Percentiles rank a stretch among this genome's conserved stretches.
Conservation (phyloP, 495 filamentous ascomycete species). For the Pyrenula aspistea region DNA sequence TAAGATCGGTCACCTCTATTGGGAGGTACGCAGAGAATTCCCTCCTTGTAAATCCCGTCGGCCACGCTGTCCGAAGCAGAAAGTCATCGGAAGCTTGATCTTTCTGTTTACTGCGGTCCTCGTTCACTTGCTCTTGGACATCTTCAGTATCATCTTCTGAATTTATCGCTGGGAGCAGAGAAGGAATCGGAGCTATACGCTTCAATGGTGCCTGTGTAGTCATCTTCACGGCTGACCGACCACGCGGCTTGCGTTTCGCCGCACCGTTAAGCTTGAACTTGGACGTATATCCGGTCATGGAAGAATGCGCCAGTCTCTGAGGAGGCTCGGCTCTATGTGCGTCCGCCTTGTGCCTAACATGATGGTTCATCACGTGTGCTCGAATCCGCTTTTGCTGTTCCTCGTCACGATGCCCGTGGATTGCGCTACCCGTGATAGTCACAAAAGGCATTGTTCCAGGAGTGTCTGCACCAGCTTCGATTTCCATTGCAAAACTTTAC, state of each 20-base stretch:
- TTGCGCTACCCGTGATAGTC: background rate
- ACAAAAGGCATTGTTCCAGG: too few species aligned
- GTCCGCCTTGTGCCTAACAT: background rate
- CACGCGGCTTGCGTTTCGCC: background rate
- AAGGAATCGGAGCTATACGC: too few species aligned
- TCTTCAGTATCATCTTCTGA: too few species aligned
- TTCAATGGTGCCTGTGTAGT: too few species aligned
- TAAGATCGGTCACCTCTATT: background rate
- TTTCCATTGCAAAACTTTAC: too few species aligned
- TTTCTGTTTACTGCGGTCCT: too few species aligned
- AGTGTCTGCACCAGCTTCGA: too few species aligned
- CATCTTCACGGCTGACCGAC: background rate
- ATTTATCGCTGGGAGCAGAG: too few species aligned
- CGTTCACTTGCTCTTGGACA: too few species aligned
- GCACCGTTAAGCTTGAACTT: background rate
- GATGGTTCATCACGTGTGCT: background rate
- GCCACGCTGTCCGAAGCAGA: background rate
- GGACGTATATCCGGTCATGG: background rate
- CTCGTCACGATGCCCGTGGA: background rate
- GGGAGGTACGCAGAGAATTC: background rate
- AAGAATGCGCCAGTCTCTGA: background rate
- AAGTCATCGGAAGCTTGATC: background rate
- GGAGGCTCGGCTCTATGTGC: background rate
- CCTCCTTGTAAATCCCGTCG: background rate
- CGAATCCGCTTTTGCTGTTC: background rate